These are phyloP conservation scores for Arachis stenosperma DNA, from an alignment of 306 rosid genomes.

Conservation along the genomic window DNA sequence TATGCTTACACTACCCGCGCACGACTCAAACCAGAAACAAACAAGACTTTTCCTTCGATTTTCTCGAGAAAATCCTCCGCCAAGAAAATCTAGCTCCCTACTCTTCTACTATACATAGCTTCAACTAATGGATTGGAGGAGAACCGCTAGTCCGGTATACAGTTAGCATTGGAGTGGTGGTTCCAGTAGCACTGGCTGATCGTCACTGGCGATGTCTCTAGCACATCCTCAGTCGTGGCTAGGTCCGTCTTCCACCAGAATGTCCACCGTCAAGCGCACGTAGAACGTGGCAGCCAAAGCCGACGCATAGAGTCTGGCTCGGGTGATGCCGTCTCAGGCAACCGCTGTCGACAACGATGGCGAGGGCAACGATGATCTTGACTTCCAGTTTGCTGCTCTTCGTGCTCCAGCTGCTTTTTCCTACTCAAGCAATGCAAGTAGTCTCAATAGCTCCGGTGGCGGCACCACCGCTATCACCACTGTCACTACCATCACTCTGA, in stretches of 20 bases:
- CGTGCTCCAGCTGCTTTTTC: constrained; percentile 56
- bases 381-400: constrained; percentile 58
- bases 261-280: constrained; percentile 84
- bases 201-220: constrained; percentile 86
- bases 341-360: constrained; percentile 55
- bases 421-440: constrained; percentile 43
- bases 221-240: constrained; percentile 81
- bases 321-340: constrained; percentile 87
- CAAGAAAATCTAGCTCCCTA: constrained; percentile 41
- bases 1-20: constrained; percentile 35
- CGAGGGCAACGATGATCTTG: constrained; percentile 76
- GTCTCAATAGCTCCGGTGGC: constrained; percentile 34
- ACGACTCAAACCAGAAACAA: constrained; percentile 23
- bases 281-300: constrained; percentile 92
- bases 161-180: constrained; percentile 86
- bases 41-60: constrained; percentile 34
- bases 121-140: constrained; percentile 68
- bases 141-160: constrained; percentile 71
- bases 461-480: not conserved
- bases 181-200: constrained; percentile 82
- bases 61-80: constrained; percentile 54
- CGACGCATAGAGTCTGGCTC: constrained; percentile 94
- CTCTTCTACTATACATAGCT: not conserved
- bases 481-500: constrained; percentile 51
- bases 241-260: constrained; percentile 48